Evolutionary conservation across 164 flowering plant genomes (phyloP).

Genomic region (Vitis amurensis): DNA sequence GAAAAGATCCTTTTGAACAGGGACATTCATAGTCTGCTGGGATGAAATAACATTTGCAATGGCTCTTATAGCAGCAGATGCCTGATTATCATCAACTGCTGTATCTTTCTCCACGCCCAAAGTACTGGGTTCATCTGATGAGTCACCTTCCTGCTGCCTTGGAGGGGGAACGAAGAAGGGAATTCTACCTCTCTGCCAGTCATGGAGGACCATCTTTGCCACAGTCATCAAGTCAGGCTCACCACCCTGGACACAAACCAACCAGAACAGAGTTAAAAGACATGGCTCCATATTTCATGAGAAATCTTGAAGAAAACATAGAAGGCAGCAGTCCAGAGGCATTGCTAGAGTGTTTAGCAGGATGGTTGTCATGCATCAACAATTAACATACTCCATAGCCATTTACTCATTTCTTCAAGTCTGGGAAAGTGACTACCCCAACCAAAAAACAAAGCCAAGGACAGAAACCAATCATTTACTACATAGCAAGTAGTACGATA

Average conservation of each 20-base stretch:
- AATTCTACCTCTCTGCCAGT: conserved; percentile 95
- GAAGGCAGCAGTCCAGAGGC: too few relatives aligned
- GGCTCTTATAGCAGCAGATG: conserved; percentile 68
- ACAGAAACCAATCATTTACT: too few relatives aligned
- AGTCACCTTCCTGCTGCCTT: conserved; percentile 32
- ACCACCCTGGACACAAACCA: conserved; percentile 65
- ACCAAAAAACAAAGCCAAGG: too few relatives aligned
- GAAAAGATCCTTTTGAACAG: conserved; percentile 78
- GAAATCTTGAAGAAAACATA: too few relatives aligned
- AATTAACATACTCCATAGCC: too few relatives aligned
- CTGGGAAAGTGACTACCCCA: too few relatives aligned
- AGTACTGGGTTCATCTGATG: conserved; percentile 32
- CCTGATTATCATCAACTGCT: conserved; percentile 40
- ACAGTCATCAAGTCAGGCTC: conserved; percentile 90
- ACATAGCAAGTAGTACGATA: too few relatives aligned
- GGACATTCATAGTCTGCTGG: conserved; percentile 68
- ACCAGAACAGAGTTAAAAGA: not conserved
- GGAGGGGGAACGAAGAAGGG: conserved; percentile 97
- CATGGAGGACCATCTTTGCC: conserved; percentile 95
- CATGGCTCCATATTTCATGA: not conserved
- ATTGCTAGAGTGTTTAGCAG: too few relatives aligned
- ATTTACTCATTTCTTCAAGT: too few relatives aligned
- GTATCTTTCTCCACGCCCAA: conserved; percentile 23
- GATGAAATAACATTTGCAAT: conserved; percentile 73
- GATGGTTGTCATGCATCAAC: too few relatives aligned